Evolutionary conservation across 2,329 filamentous ascomycete species (phyloP).

Genomic region (Cadophora luteo-olivacea): DNA sequence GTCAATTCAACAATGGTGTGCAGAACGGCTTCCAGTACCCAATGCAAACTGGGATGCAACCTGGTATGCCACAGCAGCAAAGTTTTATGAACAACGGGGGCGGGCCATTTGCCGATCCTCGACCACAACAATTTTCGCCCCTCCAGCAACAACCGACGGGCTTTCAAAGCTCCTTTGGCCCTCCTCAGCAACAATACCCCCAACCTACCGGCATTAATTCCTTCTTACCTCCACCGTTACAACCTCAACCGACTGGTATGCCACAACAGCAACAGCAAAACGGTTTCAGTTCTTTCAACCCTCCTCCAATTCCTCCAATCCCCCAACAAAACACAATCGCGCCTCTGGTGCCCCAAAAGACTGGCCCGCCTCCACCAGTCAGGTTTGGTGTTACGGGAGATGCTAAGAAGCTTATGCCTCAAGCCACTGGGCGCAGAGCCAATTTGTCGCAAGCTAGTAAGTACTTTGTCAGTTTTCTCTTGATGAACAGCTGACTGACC

Average conservation of each 20-base stretch:
- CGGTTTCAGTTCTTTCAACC: slow-evolving; percentile 52
- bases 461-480: slow-evolving; percentile 51
- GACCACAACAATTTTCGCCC: slow-evolving; percentile 57
- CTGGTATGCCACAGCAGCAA: slow-evolving; percentile 39
- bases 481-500: slow-evolving; percentile 28
- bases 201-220: slow-evolving; percentile 57
- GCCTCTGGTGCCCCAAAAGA: slow-evolving; percentile 78
- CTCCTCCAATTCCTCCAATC: slow-evolving; percentile 55
- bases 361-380: slow-evolving; percentile 84
- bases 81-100: slow-evolving; percentile 52
- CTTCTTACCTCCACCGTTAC: slow-evolving; percentile 63
- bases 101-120: slow-evolving; percentile 62
- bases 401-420: slow-evolving; percentile 79
- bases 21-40: slow-evolving; percentile 41
- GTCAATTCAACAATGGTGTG: slow-evolving; percentile 40
- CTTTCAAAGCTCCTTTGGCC: slow-evolving; percentile 52
- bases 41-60: slow-evolving; percentile 37
- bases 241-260: slow-evolving; percentile 64
- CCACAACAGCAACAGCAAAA: slow-evolving; percentile 54
- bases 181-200: slow-evolving; percentile 46
- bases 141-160: slow-evolving; percentile 58
- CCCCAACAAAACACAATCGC: slow-evolving; percentile 63
- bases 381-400: slow-evolving; percentile 81
- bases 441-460: slow-evolving; percentile 96
- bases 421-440: slow-evolving; percentile 87